Conservation (phyloP, 192 early-diverging fungal species). For the Spizellomyces punctatus region DNA sequence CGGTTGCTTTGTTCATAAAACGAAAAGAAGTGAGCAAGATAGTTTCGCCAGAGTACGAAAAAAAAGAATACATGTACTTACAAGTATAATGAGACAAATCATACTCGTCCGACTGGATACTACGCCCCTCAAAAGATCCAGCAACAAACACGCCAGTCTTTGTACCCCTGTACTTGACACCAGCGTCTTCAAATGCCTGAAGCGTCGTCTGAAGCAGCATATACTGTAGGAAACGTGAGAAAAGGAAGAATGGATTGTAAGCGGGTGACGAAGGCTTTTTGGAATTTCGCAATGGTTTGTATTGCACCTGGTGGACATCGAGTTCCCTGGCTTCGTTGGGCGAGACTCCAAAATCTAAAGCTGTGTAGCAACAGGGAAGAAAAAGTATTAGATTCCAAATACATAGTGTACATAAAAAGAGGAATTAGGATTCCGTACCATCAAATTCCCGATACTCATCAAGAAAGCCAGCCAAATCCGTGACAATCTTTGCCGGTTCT, state of each 20-base stretch:
- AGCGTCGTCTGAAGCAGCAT: too few relatives aligned
- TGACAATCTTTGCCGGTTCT: background rate
- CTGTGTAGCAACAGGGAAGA: background rate
- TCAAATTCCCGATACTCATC: background rate
- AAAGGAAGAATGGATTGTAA: background rate
- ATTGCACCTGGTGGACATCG: conserved; percentile 35
- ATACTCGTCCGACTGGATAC: too few relatives aligned
- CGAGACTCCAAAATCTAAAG: conserved; percentile 31
- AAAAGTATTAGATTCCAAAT: background rate
- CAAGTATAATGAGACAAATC: too few relatives aligned
- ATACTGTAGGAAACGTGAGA: background rate
- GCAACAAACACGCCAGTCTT: conserved; percentile 35
- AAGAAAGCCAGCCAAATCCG: background rate
- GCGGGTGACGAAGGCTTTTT: background rate
- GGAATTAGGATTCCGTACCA: background rate
- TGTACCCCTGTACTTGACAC: conserved; percentile 31
- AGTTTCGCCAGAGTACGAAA: conserved; percentile 3
- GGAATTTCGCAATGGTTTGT: background rate
- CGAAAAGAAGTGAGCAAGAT: conserved; percentile 9
- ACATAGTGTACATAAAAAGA: background rate
- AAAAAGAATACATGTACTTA: background rate
- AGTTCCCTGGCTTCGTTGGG: conserved; percentile 23
- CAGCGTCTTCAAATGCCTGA: conserved; percentile 35
- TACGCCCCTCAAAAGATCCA: background rate
- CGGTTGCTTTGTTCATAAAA: conserved; percentile 15